Conservation (phyloP, 306 rosid species). For the Nissolia schottii region DNA sequence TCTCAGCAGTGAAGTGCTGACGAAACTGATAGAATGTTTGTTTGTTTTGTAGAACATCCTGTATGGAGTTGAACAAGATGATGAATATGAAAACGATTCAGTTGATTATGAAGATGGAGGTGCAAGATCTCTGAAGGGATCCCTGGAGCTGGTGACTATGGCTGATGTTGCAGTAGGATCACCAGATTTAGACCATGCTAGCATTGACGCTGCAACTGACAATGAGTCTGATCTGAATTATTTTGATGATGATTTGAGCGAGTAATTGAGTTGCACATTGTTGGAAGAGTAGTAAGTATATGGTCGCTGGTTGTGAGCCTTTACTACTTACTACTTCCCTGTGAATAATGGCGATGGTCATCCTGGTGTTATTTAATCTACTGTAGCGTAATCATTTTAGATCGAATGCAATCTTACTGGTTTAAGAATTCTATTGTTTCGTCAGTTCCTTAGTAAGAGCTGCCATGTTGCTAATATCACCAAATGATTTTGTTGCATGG, state of each 20-base stretch:
- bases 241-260: slow-evolving; percentile 68
- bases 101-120: slow-evolving; percentile 60
- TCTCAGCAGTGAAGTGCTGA: neutral
- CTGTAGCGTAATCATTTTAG: neutral
- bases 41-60: slow-evolving; percentile 45
- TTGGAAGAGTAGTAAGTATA: slow-evolving; percentile 4
- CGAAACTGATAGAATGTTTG: neutral
- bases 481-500: slow-evolving; percentile 18
- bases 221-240: slow-evolving; percentile 72
- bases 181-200: slow-evolving; percentile 39
- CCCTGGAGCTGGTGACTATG: slow-evolving; percentile 45
- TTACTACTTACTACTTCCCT: neutral
- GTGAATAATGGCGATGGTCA: slow-evolving; percentile 13
- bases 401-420: neutral
- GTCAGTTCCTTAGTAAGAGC: neutral
- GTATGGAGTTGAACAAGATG: slow-evolving; percentile 56
- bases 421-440: neutral
- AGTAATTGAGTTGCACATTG: slow-evolving; percentile 29
- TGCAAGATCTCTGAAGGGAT: slow-evolving; percentile 47
- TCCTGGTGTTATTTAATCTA: neutral
- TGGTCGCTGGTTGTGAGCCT: neutral
- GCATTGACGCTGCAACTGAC: slow-evolving; percentile 50
- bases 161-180: slow-evolving; percentile 44
- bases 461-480: neutral
- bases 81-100: slow-evolving; percentile 61